These are phyloP conservation scores for Exophiala phaeomuriformis DNA, from an alignment of 2,329 filamentous ascomycete genomes.

Conservation along the genomic window DNA sequence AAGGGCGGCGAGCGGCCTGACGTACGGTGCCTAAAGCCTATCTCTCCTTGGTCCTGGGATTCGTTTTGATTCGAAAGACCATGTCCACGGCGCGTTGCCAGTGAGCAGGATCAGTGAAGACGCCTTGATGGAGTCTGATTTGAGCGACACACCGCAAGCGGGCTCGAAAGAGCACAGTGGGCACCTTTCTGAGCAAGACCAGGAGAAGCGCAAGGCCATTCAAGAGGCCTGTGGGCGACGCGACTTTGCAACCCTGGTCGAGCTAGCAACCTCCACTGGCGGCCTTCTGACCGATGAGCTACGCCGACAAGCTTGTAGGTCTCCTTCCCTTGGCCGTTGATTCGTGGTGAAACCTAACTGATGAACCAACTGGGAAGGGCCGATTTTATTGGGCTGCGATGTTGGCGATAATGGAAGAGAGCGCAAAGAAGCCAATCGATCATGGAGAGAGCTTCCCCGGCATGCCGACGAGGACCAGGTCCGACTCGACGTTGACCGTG, in stretches of 20 bases:
- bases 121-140: slow-evolving; percentile 8
- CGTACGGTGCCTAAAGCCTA: neutral
- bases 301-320: slow-evolving; percentile 71
- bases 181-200: slow-evolving; percentile 2
- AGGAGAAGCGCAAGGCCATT: slow-evolving; percentile 44
- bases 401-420: slow-evolving; percentile 7
- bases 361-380: slow-evolving; percentile 35
- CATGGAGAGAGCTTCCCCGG: slow-evolving; percentile 59
- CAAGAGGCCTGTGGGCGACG: slow-evolving; percentile 53
- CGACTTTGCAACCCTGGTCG: slow-evolving; percentile 51
- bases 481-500: slow-evolving; percentile 80
- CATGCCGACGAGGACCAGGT: slow-evolving; percentile 90
- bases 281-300: slow-evolving; percentile 61
- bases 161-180: slow-evolving; percentile 6
- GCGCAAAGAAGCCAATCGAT: slow-evolving; percentile 17
- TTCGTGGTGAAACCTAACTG: slow-evolving; percentile 18
- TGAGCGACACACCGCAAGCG: slow-evolving; percentile 3
- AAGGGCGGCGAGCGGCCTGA: slow-evolving; percentile 20
- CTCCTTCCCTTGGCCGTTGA: neutral
- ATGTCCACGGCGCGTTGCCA: slow-evolving; percentile 4
- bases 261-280: slow-evolving; percentile 56
- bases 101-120: slow-evolving; percentile 1
- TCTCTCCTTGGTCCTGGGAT: neutral
- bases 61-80: neutral
- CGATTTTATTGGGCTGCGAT: slow-evolving; percentile 42